Evolutionary conservation across 345 rosid genomes (phyloP).

Genomic region (Crucihimalaya himalaica): DNA sequence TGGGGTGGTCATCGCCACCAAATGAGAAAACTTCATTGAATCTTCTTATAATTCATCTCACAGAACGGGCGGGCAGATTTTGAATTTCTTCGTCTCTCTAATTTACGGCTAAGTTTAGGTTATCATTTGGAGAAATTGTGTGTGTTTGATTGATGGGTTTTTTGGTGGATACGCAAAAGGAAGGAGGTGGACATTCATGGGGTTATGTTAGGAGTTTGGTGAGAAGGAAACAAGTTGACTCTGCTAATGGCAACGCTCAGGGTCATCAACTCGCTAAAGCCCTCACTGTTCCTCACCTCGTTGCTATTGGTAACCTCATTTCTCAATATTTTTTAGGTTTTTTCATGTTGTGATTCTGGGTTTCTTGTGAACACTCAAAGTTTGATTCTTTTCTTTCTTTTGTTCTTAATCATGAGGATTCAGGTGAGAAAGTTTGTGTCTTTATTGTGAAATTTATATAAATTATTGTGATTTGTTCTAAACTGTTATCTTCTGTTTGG

Average conservation of each 20-base stretch:
- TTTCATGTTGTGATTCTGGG: not conserved
- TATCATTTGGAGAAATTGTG: not conserved
- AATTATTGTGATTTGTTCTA: no score
- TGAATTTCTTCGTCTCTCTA: not conserved
- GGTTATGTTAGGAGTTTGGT: conserved; percentile 53
- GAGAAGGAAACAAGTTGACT: conserved; percentile 87
- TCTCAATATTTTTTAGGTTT: not conserved
- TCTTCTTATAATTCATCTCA: no score
- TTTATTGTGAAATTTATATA: not conserved
- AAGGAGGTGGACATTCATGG: conserved; percentile 53
- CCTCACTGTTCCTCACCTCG: conserved; percentile 67
- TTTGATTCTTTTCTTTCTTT: not conserved
- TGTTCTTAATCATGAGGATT: not conserved
- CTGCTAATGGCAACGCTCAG: conserved; percentile 42
- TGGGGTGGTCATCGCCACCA: not conserved
- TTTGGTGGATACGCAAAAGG: conserved; percentile 49
- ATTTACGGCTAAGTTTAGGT: not conserved
- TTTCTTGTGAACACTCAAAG: not conserved
- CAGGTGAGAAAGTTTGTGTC: not conserved
- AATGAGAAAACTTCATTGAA: not conserved
- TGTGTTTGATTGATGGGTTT: conserved; percentile 49
- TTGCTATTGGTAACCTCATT: conserved; percentile 64
- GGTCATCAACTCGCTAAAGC: conserved; percentile 68
- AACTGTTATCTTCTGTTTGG: not conserved
- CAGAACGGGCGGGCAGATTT: conserved; percentile 20